Evolutionary conservation across 805 yeast species (phyloP), one percentile per base, ranked within the genome.

Genomic region (Metschnikowia kunwiensis): DNA sequence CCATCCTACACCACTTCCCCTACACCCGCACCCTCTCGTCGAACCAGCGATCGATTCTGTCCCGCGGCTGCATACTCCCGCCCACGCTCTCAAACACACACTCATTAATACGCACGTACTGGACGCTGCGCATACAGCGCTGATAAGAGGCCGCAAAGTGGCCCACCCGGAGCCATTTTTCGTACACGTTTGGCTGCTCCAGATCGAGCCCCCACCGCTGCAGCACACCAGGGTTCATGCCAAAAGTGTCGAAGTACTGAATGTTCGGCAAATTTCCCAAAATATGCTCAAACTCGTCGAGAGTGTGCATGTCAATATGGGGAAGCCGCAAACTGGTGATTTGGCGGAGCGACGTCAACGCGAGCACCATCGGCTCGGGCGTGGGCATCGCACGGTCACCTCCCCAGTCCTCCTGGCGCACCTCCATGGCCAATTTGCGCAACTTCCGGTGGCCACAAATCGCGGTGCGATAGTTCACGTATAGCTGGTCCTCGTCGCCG

Each of bases 151-250:
- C 42, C 1, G 80, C 82, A 6, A 74, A 68, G 44, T 74, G 78
- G 45, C 74, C 77, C 2, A 77, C 75, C 37, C 74, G 63, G 42
- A 65, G 64, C 82, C 82, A 77, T 40, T 72, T 74, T 50, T 77
- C 82, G 49, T 66, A 68, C 3, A 77, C 61, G 4, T 75, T 74
- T 8, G 77, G 77, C 48, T 75, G 75, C 2, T 64, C 59, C 55
- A 69, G 73, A 10, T 75, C 79, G 15, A 74, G 54, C 0, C 80
- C 82, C 62, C 71, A 53, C 44, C 74, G 72, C 14, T 79, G 81
- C 1, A 71, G 61, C 2, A 77, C 77, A 1, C 78, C 75, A 0
- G 80, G 70, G 16, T 68, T 65, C 13, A 68, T 50, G 0, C 80
- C 81, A 34, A 70, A 65, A 2, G 77, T 53, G 51, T 74, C 74